Evolutionary conservation across 2,329 filamentous ascomycete species (phyloP), one percentile per base, ranked within the genome.

Genomic region (Aspergillus sojae): DNA sequence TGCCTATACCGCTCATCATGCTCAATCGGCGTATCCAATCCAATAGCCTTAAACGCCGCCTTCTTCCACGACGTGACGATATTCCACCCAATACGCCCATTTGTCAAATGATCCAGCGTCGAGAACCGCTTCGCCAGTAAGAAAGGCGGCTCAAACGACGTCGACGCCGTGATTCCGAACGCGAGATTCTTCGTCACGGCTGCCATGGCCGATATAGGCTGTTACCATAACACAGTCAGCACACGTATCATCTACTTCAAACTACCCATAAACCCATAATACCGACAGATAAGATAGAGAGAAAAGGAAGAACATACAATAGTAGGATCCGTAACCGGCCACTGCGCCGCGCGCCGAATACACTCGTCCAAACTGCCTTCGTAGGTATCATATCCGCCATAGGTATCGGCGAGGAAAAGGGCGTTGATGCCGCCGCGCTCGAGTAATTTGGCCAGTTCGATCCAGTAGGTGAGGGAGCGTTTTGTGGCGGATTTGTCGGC

Each of bases 1-100:
- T 87, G 84, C 0, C 77, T 79, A 65, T 89, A 89, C 30, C 87
- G 80, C 70, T 88, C 82, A 48, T 89, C 88, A 66, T 89, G 87
- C 61, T 87, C 83, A 36, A 87, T 85, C 0, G 84, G 84, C 4
- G 75, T 83, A 14, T 88, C 83, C 2, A 88, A 71, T 0, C 86
- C 87, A 60, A 89, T 88, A 0, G 86, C 86, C 69, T 88, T 88
- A 73, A 88, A 87, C 0, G 87, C 86, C 0, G 84, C 81, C 69
- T 89, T 88, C 71, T 86, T 87, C 82, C 84, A 88, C 1, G 80
- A 83, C 0, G 87, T 89, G 0, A 91, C 88, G 23, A 90, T 88
- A 65, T 90, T 90, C 88, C 88, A 89, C 0, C 86, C 87, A 39
- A 89, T 82, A 0, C 88, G 79, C 0, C 87, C 88, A 3, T 82